Evolutionary conservation across 2,329 filamentous ascomycete species (phyloP).

Genomic region (Plectosphaerella plurivora): DNA sequence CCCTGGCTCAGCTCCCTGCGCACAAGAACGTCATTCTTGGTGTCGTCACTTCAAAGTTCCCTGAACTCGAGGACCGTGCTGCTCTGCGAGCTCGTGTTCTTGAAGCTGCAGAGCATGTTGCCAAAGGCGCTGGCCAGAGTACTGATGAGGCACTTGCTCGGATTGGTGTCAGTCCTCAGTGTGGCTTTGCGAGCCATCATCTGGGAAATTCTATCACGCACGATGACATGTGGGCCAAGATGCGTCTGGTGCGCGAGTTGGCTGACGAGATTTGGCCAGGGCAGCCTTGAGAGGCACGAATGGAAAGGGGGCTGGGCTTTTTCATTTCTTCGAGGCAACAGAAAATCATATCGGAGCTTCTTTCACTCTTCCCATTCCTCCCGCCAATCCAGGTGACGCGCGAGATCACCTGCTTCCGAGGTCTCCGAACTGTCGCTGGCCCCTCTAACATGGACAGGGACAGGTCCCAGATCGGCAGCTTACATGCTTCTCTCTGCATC

Average conservation of each 20-base stretch:
- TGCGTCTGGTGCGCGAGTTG: slow-evolving; percentile 7
- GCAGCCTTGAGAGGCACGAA: slow-evolving; percentile 3
- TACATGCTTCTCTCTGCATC: too few relatives aligned
- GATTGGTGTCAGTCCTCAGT: slow-evolving; percentile 66
- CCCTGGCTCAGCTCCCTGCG: slow-evolving; percentile 52
- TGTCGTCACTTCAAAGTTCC: slow-evolving; percentile 57
- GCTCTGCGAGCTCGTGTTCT: slow-evolving; percentile 50
- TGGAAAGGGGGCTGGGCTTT: neutral
- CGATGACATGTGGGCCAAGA: slow-evolving; percentile 8
- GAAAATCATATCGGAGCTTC: too few relatives aligned
- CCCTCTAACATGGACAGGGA: too few relatives aligned
- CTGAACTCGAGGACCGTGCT: slow-evolving; percentile 50
- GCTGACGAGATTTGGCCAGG: slow-evolving; percentile 10
- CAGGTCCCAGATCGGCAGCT: too few relatives aligned
- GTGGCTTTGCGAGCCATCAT: slow-evolving; percentile 57
- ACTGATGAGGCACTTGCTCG: slow-evolving; percentile 61
- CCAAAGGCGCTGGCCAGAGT: slow-evolving; percentile 56
- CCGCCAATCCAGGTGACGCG: too few relatives aligned
- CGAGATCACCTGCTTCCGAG: too few relatives aligned
- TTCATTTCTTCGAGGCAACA: too few relatives aligned
- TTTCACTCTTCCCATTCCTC: too few relatives aligned
- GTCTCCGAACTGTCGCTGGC: too few relatives aligned
- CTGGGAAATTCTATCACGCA: slow-evolving; percentile 9
- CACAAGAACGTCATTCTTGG: slow-evolving; percentile 60
- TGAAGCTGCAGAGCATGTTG: slow-evolving; percentile 61